Evolutionary conservation across 768 basidiomycete genomes (phyloP).

Genomic region (Kwoniella europaea): DNA sequence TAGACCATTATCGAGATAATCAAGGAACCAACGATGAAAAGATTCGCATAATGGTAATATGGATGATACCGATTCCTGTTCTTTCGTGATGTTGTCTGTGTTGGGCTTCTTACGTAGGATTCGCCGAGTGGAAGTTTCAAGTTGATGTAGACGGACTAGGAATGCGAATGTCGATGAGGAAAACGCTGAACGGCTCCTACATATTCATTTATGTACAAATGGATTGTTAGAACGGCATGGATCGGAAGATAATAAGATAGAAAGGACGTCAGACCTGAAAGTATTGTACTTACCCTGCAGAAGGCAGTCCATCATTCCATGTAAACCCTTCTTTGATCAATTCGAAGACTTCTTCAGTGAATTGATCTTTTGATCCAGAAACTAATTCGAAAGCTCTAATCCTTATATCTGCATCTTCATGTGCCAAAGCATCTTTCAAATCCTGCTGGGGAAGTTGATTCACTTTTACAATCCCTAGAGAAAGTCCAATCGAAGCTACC

Average conservation of each 20-base stretch:
- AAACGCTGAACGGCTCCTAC: conserved; percentile 39
- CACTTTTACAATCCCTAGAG: conserved; percentile 25
- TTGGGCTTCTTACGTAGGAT: conserved; percentile 11
- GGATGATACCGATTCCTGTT: background rate
- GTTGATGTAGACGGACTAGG: conserved; percentile 28
- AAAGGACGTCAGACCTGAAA: too few relatives aligned
- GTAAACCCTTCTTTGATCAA: conserved; percentile 34
- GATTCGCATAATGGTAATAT: conserved; percentile 3
- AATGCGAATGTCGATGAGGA: conserved; percentile 36
- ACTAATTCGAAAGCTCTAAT: conserved; percentile 40
- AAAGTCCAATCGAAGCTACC: conserved; percentile 43
- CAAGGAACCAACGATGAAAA: conserved; percentile 39
- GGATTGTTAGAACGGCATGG: background rate
- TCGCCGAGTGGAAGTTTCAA: conserved; percentile 12
- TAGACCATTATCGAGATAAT: conserved; percentile 36
- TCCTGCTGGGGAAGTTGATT: conserved; percentile 26
- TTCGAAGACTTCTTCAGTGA: conserved; percentile 12
- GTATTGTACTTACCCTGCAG: conserved; percentile 38
- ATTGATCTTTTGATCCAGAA: conserved; percentile 31
- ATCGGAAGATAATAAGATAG: too few relatives aligned
- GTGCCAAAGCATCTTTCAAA: conserved; percentile 32
- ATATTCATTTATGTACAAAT: background rate
- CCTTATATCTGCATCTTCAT: conserved; percentile 40
- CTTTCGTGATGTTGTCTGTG: background rate
- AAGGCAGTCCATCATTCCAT: conserved; percentile 32